Conservation (phyloP, 768 basidiomycete genomes). For the Russula compacta region DNA sequence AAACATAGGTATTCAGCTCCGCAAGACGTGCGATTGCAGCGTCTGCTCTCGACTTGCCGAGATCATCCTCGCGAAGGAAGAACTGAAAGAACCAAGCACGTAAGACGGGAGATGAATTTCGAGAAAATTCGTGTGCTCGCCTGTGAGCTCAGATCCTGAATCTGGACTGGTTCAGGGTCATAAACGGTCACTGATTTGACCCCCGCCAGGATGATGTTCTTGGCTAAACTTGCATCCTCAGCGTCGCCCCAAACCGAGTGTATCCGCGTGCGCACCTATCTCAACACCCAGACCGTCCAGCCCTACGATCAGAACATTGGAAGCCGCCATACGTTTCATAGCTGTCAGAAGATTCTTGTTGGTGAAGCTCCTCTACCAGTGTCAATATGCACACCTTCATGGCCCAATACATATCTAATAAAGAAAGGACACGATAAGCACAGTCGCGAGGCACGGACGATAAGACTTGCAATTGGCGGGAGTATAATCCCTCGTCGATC, state of each 20-base stretch:
- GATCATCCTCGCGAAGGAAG: constrained; percentile 80
- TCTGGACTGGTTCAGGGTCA: constrained; percentile 79
- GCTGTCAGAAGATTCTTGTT: constrained; percentile 40
- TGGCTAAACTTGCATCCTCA: constrained; percentile 44
- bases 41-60: constrained; percentile 81
- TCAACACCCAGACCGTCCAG: constrained; percentile 90
- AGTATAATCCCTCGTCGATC: constrained; percentile 91
- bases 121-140: constrained; percentile 33
- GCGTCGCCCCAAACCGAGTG: not conserved
- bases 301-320: constrained; percentile 91
- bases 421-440: constrained; percentile 18
- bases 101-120: not conserved
- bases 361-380: not conserved
- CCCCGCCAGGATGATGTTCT: constrained; percentile 90
- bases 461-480: constrained; percentile 74
- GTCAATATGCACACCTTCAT: constrained; percentile 60
- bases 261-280: constrained; percentile 52
- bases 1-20: constrained; percentile 94
- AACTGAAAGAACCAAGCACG: constrained; percentile 46
- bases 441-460: constrained; percentile 1
- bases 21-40: constrained; percentile 83
- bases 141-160: constrained; percentile 92
- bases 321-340: constrained; percentile 98
- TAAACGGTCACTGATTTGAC: constrained; percentile 96
- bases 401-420: constrained; percentile 84